A percentile compares a stretch with the other conserved stretches of the same genome.
Conservation (phyloP, 2,329 filamentous ascomycete genomes). For the Pseudogymnoascus sp. region DNA sequence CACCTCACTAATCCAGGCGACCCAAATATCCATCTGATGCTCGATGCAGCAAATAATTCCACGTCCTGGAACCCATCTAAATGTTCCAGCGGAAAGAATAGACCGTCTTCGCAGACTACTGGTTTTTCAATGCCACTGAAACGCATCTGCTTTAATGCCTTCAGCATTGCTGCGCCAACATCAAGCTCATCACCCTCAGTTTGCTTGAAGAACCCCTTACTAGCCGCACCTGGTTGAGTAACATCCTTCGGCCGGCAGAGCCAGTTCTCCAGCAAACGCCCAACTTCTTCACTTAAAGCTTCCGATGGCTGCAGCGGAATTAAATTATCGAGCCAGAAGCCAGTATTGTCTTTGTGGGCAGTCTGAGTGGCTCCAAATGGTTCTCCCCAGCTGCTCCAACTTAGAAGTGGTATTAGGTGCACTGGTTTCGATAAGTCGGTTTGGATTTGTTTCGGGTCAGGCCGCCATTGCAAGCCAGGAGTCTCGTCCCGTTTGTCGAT, state of each 20-base stretch:
- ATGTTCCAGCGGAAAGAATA: neutral
- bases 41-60: slow-evolving; percentile 14
- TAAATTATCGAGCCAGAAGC: slow-evolving; percentile 8
- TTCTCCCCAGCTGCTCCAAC: slow-evolving; percentile 6
- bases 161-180: neutral
- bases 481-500: slow-evolving; percentile 7
- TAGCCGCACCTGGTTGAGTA: neutral
- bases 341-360: neutral
- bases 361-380: neutral
- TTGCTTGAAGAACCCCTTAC: neutral
- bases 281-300: neutral
- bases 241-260: neutral
- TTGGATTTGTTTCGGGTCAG: neutral
- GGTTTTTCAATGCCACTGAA: neutral
- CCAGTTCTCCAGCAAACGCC: neutral
- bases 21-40: slow-evolving; percentile 12
- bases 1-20: slow-evolving; percentile 5
- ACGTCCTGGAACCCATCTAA: neutral
- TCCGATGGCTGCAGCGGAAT: neutral
- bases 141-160: slow-evolving; percentile 1
- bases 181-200: neutral
- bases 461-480: slow-evolving; percentile 10
- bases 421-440: neutral
- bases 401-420: neutral
- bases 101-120: neutral